Conservation (phyloP, 2,329 filamentous ascomycete genomes). For the Xylariaceae sp. region DNA sequence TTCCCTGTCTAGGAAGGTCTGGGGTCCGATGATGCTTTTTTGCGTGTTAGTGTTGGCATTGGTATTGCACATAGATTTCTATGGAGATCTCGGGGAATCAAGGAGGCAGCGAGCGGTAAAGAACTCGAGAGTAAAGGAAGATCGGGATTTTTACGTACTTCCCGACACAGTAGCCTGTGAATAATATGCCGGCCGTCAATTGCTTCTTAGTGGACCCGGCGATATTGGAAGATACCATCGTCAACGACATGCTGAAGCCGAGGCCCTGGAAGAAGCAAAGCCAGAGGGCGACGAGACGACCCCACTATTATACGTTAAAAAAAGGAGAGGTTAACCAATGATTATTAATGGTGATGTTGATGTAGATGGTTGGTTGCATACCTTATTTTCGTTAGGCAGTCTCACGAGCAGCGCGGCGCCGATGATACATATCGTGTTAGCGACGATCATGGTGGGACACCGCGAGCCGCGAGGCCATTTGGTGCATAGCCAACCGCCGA, state of each 20-base stretch:
- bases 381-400: constrained; percentile 55
- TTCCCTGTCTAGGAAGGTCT: constrained; percentile 39
- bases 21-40: constrained; percentile 42
- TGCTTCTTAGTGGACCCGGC: constrained; percentile 46
- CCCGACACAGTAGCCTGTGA: constrained; percentile 43
- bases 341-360: too few species aligned
- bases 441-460: constrained; percentile 62
- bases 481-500: constrained; percentile 58
- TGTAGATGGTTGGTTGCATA: constrained; percentile 22
- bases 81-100: too few species aligned
- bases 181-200: constrained; percentile 40
- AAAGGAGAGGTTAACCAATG: neutral
- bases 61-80: too few species aligned
- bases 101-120: neutral
- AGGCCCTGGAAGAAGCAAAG: constrained; percentile 48
- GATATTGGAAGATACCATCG: constrained; percentile 44
- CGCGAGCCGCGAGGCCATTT: constrained; percentile 56
- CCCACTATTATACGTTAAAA: too few species aligned
- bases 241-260: constrained; percentile 43
- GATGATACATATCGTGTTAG: constrained; percentile 61
- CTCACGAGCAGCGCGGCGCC: constrained; percentile 60
- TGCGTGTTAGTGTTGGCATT: neutral
- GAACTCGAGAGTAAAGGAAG: neutral
- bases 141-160: constrained; percentile 30
- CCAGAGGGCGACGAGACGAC: constrained; percentile 63